Base-by-base conservation (phyloP, 495 filamentous ascomycete species). In the Diplogelasinospora grovesii region DNA sequence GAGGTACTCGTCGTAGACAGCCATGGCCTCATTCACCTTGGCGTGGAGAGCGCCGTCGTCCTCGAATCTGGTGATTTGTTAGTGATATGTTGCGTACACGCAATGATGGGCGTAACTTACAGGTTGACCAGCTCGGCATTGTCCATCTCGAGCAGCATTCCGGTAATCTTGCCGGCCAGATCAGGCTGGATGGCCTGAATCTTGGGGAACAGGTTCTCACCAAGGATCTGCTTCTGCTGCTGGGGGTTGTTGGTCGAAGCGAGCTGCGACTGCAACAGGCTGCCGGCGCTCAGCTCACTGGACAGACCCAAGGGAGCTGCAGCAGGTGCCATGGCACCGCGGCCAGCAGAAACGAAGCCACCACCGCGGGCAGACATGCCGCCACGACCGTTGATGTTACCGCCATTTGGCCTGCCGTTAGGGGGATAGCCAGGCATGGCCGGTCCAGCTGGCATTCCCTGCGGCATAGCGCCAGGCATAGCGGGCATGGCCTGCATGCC, bases 91-190 rank as follows among this genome's bases (percentile, higher is more conserved):
- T 52, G 29, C 21, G 26, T 13, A 43, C 18, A 2, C 3, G 10
- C 22, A 19, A 42, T 11, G 22, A 39, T 8, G 14, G 25, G 22
- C 28, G 18, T 10, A 22, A 89, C 92, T 87, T 81, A 98, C 92
- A 99, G 75, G 63, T 83, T 83, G 56, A 99, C 68, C 47, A 99
- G 68, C 73, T 99, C 92, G 32, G 70, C 49, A 60, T 96, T 96
- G 48, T 96, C 92, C 92, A 99, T 99, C 77, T 99, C 92, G 52
- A 99, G 60, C 54, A 99, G 79, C 92, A 99, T 99, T 65, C 92
- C 92, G 45, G 92, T 99, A 58, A 99, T 96, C 82, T 99, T 99
- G 52, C 92, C 92, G 48, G 92, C 92, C 45, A 99, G 73, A 48
- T 93, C 86, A 29, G 89, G 88, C 74, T 97, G 88, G 65, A 92